These are phyloP conservation scores for Polymyxa betae DNA, from an alignment of 208 protist genomes.

Conservation along the genomic window DNA sequence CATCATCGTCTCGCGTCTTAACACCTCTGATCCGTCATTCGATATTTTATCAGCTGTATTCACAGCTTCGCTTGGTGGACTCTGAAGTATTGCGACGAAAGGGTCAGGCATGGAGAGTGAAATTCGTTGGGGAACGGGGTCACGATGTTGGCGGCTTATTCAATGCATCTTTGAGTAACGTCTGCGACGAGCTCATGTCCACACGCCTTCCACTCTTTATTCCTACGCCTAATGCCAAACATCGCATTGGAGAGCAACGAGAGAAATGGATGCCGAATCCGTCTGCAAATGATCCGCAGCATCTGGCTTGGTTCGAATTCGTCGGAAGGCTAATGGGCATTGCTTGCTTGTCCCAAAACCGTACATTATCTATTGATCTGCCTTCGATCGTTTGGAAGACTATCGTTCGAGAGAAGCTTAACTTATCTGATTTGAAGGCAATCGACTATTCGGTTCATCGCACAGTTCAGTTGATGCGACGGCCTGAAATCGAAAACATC, in stretches of 20 bases:
- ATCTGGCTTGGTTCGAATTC: constrained; percentile 32
- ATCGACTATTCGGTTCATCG: constrained; percentile 36
- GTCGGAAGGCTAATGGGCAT: constrained; percentile 55
- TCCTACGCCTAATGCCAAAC: constrained; percentile 9
- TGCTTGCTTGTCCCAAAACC: constrained; percentile 36
- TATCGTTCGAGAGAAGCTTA: constrained; percentile 1
- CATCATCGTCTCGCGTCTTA: not conserved
- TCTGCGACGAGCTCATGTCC: constrained; percentile 57
- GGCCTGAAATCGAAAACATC: constrained; percentile 2
- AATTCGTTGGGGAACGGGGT: constrained; percentile 43
- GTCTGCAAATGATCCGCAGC: constrained; percentile 29
- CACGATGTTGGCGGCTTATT: constrained; percentile 55
- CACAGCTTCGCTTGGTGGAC: constrained; percentile 6
- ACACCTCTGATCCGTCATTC: constrained; percentile 5
- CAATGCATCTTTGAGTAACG: constrained; percentile 7
- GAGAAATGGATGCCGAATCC: constrained; percentile 55
- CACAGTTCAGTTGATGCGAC: constrained; percentile 38
- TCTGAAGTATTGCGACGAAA: constrained; percentile 28
- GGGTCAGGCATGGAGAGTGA: constrained; percentile 34
- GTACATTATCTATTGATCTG: constrained; percentile 46
- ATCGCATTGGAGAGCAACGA: constrained; percentile 9
- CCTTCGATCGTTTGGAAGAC: constrained; percentile 55
- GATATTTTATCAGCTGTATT: constrained; percentile 36
- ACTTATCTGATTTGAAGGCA: not conserved
- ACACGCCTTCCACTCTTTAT: constrained; percentile 30